These are phyloP conservation scores for Aeschynomene evenia DNA, from an alignment of 306 rosid species.

Conservation along the genomic window DNA sequence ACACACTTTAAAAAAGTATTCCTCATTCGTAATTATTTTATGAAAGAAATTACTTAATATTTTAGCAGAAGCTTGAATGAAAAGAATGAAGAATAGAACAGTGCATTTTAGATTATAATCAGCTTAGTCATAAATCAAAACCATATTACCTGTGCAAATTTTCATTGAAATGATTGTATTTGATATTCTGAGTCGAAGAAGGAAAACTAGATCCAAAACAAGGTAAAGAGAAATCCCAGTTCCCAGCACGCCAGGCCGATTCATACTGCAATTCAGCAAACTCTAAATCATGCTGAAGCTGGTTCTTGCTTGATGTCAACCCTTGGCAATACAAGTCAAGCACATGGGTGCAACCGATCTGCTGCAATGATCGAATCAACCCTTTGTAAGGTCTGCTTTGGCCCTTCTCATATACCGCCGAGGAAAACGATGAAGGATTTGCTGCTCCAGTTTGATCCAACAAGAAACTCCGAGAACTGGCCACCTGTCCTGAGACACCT, in stretches of 20 bases:
- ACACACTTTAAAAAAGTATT: not conserved
- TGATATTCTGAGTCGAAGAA: conserved; percentile 38
- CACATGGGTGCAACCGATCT: conserved; percentile 80
- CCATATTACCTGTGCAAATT: conserved; percentile 74
- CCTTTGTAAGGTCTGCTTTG: conserved; percentile 79
- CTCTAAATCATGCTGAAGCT: conserved; percentile 77
- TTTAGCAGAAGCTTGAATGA: not conserved
- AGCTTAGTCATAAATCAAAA: not conserved
- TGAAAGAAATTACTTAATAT: not conserved
- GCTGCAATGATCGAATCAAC: conserved; percentile 81
- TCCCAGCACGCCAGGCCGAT: conserved; percentile 96
- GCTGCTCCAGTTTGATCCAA: conserved; percentile 38
- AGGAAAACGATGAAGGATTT: conserved; percentile 39
- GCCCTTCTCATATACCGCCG: conserved; percentile 43
- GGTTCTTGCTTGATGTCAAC: conserved; percentile 64
- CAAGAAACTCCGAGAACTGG: conserved; percentile 41
- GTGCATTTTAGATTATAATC: not conserved
- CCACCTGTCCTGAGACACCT: conserved; percentile 41
- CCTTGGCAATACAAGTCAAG: conserved; percentile 92
- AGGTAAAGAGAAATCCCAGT: conserved; percentile 88
- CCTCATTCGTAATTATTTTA: not conserved
- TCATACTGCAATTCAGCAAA: conserved; percentile 86
- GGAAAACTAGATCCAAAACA: conserved; percentile 42
- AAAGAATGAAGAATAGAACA: not conserved
- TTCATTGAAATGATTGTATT: conserved; percentile 68